Evolutionary conservation across 2,329 filamentous ascomycete species (phyloP), one percentile per base, ranked within the genome.

Genomic region (Cytospora leucostoma): DNA sequence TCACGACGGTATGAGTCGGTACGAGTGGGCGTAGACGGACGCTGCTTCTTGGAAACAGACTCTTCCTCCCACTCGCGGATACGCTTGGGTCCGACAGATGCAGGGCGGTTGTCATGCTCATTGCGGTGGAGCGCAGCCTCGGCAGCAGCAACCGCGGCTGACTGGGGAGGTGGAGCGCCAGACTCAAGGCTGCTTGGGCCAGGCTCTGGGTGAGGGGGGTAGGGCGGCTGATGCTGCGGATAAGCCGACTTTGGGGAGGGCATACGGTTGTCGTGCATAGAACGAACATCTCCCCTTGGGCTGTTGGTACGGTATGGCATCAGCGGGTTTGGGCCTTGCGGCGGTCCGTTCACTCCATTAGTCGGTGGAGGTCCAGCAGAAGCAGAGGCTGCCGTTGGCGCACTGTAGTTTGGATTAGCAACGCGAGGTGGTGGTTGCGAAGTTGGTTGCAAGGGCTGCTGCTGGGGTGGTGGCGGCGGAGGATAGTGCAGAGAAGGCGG

Each of bases 61-160:
- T 96, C 92, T 40, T 94, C 90, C 69, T 98, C 95, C 93, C 95
- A 97, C 72, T 98, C 95, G 56, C 93, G 88, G 74, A 88, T 84
- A 63, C 95, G 87, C 82, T 99, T 99, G 63, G 89, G 87, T 4
- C 85, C 85, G 12, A 91, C 90, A 44, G 92, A 96, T 1, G 89
- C 78, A 19, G 93, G 91, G n/a, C 93, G 85, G 50, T 88, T 85
- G 62, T 96, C 90, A 66, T 81, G 83, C 60, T 86, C 84, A 12
- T 63, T 56, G 5, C 64, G 61, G 35, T 66, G 61, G 10, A 66
- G 49, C 8, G 62, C 64, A 64, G 85, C 84, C 71, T 94, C 89
- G 54, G 89, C 88, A 53, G 89, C 86, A 63, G 82, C 78, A 1
- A 77, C 70, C 4, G 78, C 77, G 59, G 79, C 79, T 27, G 78